Percentiles rank a stretch among this genome's conserved stretches.
These are phyloP conservation scores for Allium sativum DNA, from an alignment of 106 monocot genomes.

Conservation along the genomic window DNA sequence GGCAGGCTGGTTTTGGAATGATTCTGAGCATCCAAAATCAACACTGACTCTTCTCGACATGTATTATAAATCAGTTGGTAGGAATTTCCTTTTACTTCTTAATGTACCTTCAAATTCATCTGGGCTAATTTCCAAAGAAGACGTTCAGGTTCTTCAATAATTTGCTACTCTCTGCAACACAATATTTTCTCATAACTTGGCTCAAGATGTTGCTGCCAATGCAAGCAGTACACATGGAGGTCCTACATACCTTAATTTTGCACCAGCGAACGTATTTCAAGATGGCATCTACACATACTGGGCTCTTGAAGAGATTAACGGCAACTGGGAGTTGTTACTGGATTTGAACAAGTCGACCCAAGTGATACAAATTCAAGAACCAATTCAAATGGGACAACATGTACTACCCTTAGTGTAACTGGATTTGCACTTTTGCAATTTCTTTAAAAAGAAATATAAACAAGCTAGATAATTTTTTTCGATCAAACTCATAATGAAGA, in stretches of 20 bases:
- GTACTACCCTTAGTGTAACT: no score
- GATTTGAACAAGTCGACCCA: slow-evolving; percentile 25
- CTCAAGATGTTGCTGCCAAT: slow-evolving; percentile 38
- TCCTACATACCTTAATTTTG: slow-evolving; percentile 18
- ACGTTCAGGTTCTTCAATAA: slow-evolving; percentile 68
- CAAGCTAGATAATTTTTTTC: no score
- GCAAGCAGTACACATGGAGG: slow-evolving; percentile 67
- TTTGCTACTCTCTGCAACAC: slow-evolving; percentile 39
- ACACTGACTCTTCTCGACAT: slow-evolving; percentile 57
- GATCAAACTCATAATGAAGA: no score
- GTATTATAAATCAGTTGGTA: slow-evolving; percentile 84
- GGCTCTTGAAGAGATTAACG: slow-evolving; percentile 54
- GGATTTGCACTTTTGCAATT: no score
- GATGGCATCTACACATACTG: slow-evolving; percentile 69
- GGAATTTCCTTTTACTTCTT: slow-evolving; percentile 74
- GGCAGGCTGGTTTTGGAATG: slow-evolving; percentile 95
- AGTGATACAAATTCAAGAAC: slow-evolving; percentile 73
- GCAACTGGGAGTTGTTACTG: slow-evolving; percentile 42
- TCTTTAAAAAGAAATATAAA: no score
- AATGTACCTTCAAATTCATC: slow-evolving; percentile 95
- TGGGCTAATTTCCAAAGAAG: slow-evolving; percentile 83
- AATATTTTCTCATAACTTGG: slow-evolving; percentile 73
- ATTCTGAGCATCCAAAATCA: slow-evolving; percentile 61
- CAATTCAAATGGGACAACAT: slow-evolving; percentile 95
- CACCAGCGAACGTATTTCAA: slow-evolving; percentile 35